Evolutionary conservation across 2,329 filamentous ascomycete genomes (phyloP).

Genomic region (Kalmusia sp.): DNA sequence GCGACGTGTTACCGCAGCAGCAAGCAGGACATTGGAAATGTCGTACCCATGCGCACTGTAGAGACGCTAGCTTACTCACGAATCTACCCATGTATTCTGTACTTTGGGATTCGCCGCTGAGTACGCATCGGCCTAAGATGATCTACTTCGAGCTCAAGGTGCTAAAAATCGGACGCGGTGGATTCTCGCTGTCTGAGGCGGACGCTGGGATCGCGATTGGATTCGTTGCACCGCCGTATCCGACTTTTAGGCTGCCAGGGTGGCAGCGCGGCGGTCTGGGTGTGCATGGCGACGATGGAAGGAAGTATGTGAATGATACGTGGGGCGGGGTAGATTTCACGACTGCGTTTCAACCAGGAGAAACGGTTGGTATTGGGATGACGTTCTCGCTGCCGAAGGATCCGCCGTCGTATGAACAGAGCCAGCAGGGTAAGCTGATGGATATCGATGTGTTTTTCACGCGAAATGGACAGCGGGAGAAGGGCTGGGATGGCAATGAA

Average conservation of each 20-base stretch:
- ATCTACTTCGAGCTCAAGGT: slow-evolving; percentile 78
- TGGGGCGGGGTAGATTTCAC: slow-evolving; percentile 77
- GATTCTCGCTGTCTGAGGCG: slow-evolving; percentile 42
- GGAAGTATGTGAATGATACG: slow-evolving; percentile 76
- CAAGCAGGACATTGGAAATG: slow-evolving; percentile 51
- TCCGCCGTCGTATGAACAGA: slow-evolving; percentile 43
- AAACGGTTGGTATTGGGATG: slow-evolving; percentile 77
- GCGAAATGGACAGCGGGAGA: slow-evolving; percentile 65
- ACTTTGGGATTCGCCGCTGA: slow-evolving; percentile 64
- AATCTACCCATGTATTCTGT: slow-evolving; percentile 73
- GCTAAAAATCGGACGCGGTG: slow-evolving; percentile 48
- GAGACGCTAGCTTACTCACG: slow-evolving; percentile 70
- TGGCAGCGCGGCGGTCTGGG: slow-evolving; percentile 80
- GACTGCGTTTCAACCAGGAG: slow-evolving; percentile 66
- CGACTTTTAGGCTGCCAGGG: slow-evolving; percentile 77
- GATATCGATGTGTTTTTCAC: slow-evolving; percentile 74
- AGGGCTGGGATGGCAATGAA: slow-evolving; percentile 77
- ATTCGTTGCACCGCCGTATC: slow-evolving; percentile 76
- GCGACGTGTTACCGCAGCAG: slow-evolving; percentile 55
- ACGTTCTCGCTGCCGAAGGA: slow-evolving; percentile 56
- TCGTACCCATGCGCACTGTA: slow-evolving; percentile 50
- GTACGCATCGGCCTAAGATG: slow-evolving; percentile 59
- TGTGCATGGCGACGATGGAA: slow-evolving; percentile 82
- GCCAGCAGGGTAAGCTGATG: slow-evolving; percentile 39
- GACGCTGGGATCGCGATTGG: slow-evolving; percentile 71